Evolutionary conservation across 805 yeast species (phyloP).

Genomic region (Candida pseudoglaebosa): DNA sequence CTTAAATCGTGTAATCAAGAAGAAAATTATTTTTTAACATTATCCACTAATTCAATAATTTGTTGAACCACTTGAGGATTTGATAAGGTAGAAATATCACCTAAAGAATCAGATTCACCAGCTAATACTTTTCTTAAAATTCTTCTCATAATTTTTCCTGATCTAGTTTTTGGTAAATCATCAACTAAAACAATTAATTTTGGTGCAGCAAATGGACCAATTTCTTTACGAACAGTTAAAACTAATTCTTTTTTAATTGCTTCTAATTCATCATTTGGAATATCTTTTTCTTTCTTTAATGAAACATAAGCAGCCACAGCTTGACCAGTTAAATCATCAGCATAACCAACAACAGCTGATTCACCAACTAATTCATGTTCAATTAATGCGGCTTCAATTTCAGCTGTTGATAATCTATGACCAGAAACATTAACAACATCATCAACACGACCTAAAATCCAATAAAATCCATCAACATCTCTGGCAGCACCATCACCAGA

Average conservation of each 20-base stretch:
- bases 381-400: slow-evolving; percentile 87
- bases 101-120: slow-evolving; percentile 88
- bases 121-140: slow-evolving; percentile 88
- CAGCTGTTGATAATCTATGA: slow-evolving; percentile 97
- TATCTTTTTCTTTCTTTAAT: slow-evolving; percentile 52
- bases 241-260: slow-evolving; percentile 70
- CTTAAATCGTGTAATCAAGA: not conserved
- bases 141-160: slow-evolving; percentile 99
- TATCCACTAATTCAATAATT: slow-evolving; percentile 65
- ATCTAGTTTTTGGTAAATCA: slow-evolving; percentile 96
- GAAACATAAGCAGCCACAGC: slow-evolving; percentile 95
- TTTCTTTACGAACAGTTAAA: slow-evolving; percentile 84
- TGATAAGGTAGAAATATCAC: slow-evolving; percentile 85
- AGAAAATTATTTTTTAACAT: slow-evolving; percentile 12
- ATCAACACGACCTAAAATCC: slow-evolving; percentile 98
- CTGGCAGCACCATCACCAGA: slow-evolving; percentile 99
- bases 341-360: slow-evolving; percentile 94
- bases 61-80: slow-evolving; percentile 82
- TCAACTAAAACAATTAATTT: slow-evolving; percentile 76
- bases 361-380: slow-evolving; percentile 82
- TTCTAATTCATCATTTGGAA: slow-evolving; percentile 44
- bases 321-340: slow-evolving; percentile 96
- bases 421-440: slow-evolving; percentile 98
- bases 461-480: slow-evolving; percentile 92
- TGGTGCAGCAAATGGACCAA: slow-evolving; percentile 96